Base-by-base conservation (phyloP, 192 early-diverging fungal genomes). In the Haplosporangium gracile region DNA sequence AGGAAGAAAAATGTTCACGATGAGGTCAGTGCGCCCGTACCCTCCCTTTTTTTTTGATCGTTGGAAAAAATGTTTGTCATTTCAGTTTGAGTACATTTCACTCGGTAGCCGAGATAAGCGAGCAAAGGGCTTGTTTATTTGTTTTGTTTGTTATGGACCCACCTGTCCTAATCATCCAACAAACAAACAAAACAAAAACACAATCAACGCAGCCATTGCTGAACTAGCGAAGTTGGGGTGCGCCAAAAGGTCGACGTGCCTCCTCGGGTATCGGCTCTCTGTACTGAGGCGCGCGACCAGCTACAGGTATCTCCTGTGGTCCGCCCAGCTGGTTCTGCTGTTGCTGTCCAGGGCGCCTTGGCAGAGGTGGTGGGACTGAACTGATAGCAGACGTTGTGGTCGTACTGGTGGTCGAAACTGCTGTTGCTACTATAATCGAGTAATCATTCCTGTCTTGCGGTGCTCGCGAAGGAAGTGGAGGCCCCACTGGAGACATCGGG, bases 11-110 rank as follows among this genome's bases (percentile, higher is more conserved):
- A 42, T 2, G 16, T 20, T 24, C 40, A 45, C 15, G 72, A 5
- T 70, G 40, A n/a, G 40, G 70, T 43, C 45, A 32, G 16, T 43
- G 72, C 45, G 15, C 29, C 7, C 38, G 5, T 0, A 1, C 18
- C n/a, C 32, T 45, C 15, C 49, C n/a, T n/a, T 5, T 22, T 40
- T 20, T 22, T 38, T 18, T n/a, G 70, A 4, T 26, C 22, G 45
- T 29, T 42, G 40, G 38, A 70, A 38, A 70, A 76, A 76, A 51
- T 76, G 75, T 76, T 76, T 76, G 75, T 76, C 55, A 73, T 73
- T 73, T 22, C 22, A n/a, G 36, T 22, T 71, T 11, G 13, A 18
- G 5, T 39, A 71, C n/a, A 43, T 43, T 71, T 71, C 38, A 38
- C 20, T 39, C 72, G 45, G 22, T 26, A 20, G 29, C 16, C 34